phyloP scores from a whole-genome alignment of 2,329 filamentous ascomycete species.

The Xylariaceae sp. region DNA sequence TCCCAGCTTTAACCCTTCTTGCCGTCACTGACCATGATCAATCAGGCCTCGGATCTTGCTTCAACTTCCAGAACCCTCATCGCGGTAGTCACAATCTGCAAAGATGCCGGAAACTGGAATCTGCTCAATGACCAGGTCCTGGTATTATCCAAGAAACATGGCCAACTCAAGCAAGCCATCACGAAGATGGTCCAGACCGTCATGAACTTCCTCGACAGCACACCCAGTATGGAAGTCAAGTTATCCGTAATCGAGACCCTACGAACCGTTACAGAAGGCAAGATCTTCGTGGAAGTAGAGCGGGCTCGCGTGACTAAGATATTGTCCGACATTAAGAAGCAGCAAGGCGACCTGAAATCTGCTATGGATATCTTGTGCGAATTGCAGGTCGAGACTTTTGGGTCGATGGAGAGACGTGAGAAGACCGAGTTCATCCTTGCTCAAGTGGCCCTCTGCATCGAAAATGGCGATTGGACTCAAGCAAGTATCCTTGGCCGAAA shows the following conservation, averaged over 20 bases:
- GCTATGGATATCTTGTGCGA: slow-evolving; percentile 94
- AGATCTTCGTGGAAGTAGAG: slow-evolving; percentile 99
- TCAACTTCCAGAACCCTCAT: slow-evolving; percentile 88
- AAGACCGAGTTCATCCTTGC: slow-evolving; percentile 99
- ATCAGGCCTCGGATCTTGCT: slow-evolving; percentile 85
- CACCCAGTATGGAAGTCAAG: slow-evolving; percentile 82
- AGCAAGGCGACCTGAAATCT: slow-evolving; percentile 84
- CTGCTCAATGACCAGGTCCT: slow-evolving; percentile 95
- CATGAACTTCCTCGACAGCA: slow-evolving; percentile 85
- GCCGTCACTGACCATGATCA: slow-evolving; percentile 11
- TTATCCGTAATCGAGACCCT: slow-evolving; percentile 91
- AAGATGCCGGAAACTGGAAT: slow-evolving; percentile 87
- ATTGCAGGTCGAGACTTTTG: slow-evolving; percentile 97
- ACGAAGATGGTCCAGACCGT: slow-evolving; percentile 99
- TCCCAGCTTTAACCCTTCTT: slow-evolving; percentile 11
- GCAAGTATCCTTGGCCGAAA: slow-evolving; percentile 91
- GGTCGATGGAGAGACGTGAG: slow-evolving; percentile 93
- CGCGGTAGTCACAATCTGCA: slow-evolving; percentile 89
- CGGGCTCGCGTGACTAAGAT: slow-evolving; percentile 92
- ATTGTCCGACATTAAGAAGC: slow-evolving; percentile 94
- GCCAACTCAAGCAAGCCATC: slow-evolving; percentile 97
- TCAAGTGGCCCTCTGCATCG: slow-evolving; percentile 91
- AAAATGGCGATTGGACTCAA: slow-evolving; percentile 94
- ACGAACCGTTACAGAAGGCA: slow-evolving; percentile 95
- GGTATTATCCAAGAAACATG: slow-evolving; percentile 97